A percentile compares a stretch with the other conserved stretches of the same genome.
phyloP scores from a whole-genome alignment of 345 rosid genomes.

The Microcos paniculata region DNA sequence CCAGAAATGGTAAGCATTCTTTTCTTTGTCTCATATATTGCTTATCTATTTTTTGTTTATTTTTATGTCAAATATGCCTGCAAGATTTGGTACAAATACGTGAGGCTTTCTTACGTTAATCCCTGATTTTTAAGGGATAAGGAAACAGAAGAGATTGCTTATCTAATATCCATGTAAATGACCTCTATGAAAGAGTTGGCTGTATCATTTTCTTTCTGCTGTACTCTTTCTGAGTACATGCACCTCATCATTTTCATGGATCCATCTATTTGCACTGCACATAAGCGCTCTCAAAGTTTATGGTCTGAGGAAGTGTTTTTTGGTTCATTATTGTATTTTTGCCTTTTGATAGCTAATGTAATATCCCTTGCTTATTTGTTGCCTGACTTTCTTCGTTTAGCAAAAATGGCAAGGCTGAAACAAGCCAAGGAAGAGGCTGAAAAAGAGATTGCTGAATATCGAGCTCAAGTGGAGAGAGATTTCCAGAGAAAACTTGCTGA shows the following conservation, averaged over 20 bases:
- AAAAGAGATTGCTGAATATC: constrained; percentile 68
- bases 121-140: neutral
- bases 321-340: neutral
- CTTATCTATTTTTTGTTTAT: neutral
- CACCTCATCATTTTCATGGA: neutral
- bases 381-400: constrained; percentile 31
- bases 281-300: neutral
- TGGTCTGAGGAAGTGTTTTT: neutral
- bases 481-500: constrained; percentile 82
- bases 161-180: neutral
- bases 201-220: neutral
- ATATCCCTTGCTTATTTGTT: neutral
- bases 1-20: constrained; percentile 38
- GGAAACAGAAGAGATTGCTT: neutral
- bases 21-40: neutral
- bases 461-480: constrained; percentile 72
- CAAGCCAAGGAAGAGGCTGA: constrained; percentile 99
- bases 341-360: neutral
- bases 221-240: neutral
- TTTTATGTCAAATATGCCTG: neutral
- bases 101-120: neutral
- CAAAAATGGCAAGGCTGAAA: constrained; percentile 75
- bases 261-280: neutral
- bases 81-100: neutral
- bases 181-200: neutral